phyloP scores from a whole-genome alignment of 345 rosid genomes.

The Gossypium arboreum region DNA sequence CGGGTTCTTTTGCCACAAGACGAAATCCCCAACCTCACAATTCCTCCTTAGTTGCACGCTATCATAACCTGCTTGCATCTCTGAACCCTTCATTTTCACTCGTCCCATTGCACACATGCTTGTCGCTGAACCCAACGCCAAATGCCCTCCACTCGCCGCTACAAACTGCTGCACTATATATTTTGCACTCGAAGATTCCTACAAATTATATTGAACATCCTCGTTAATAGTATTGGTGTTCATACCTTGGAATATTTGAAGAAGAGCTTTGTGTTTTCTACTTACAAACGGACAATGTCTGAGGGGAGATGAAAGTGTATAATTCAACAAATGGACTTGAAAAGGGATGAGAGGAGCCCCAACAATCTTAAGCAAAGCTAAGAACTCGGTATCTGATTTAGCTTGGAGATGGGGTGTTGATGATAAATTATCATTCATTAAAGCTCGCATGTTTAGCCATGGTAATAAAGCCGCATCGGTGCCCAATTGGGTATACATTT shows the following conservation, averaged over 20 bases:
- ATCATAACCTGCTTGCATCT: constrained; percentile 59
- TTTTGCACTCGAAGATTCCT: constrained; percentile 84
- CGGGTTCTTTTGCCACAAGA: constrained; percentile 91
- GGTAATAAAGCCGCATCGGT: constrained; percentile 45
- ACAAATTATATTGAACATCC: neutral
- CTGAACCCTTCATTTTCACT: constrained; percentile 77
- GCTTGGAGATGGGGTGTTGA: constrained; percentile 48
- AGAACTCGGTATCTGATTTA: constrained; percentile 73
- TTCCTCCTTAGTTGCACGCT: constrained; percentile 42
- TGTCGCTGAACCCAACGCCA: constrained; percentile 47
- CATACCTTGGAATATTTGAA: too few relatives aligned
- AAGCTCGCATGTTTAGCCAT: constrained; percentile 70
- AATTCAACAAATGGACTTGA: constrained; percentile 39
- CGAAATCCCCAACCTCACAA: constrained; percentile 82
- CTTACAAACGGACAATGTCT: constrained; percentile 59
- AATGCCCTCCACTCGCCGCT: constrained; percentile 80
- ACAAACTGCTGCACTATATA: constrained; percentile 84
- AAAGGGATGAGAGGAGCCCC: constrained; percentile 89
- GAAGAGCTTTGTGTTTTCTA: neutral
- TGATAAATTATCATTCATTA: constrained; percentile 41
- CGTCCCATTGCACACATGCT: constrained; percentile 93
- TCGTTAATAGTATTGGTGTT: neutral
- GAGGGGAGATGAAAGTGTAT: constrained; percentile 31
- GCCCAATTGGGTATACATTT: constrained; percentile 66
- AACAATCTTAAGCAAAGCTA: constrained; percentile 88